These are phyloP conservation scores for Xylariaceae sp. DNA, from an alignment of 2,329 filamentous ascomycete genomes.

Conservation along the genomic window DNA sequence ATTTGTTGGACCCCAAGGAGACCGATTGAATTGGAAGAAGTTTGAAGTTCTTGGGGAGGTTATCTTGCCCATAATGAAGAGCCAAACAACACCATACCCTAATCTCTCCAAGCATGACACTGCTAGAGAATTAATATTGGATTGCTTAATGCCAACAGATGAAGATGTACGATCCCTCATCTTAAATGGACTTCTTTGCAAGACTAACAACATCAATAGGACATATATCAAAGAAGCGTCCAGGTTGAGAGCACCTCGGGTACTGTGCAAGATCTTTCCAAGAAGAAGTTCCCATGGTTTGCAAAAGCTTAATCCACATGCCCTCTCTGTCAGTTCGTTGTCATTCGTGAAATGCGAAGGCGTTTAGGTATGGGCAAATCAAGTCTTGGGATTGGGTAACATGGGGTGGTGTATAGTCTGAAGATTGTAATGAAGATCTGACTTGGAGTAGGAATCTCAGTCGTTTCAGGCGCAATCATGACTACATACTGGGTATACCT, in stretches of 20 bases:
- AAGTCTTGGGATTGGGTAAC: constrained; percentile 7
- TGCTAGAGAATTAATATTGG: constrained; percentile 71
- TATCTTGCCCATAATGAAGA: constrained; percentile 83
- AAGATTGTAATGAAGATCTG: no score
- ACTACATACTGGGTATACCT: no score
- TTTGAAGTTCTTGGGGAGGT: constrained; percentile 96
- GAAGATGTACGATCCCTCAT: constrained; percentile 66
- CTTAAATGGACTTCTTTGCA: neutral
- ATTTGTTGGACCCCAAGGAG: constrained; percentile 68
- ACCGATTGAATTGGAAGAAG: constrained; percentile 94
- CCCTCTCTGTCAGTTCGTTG: constrained; percentile 5
- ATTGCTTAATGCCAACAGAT: constrained; percentile 76
- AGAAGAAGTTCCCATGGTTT: constrained; percentile 67
- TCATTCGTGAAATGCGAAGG: constrained; percentile 8
- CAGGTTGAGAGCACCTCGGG: constrained; percentile 52
- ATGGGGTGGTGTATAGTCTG: no score
- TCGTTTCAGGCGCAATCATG: no score
- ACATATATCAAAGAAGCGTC: constrained; percentile 61
- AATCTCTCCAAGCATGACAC: constrained; percentile 66
- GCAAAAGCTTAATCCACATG: constrained; percentile 36
- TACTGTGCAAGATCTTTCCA: constrained; percentile 44
- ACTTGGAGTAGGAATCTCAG: no score
- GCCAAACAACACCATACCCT: constrained; percentile 79
- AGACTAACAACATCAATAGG: constrained; percentile 38
- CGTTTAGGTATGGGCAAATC: constrained; percentile 15